Percentiles rank a stretch among this genome's conserved stretches.
These are phyloP conservation scores for Handroanthus guayacan DNA, from an alignment of 257 asterid species.

Conservation along the genomic window DNA sequence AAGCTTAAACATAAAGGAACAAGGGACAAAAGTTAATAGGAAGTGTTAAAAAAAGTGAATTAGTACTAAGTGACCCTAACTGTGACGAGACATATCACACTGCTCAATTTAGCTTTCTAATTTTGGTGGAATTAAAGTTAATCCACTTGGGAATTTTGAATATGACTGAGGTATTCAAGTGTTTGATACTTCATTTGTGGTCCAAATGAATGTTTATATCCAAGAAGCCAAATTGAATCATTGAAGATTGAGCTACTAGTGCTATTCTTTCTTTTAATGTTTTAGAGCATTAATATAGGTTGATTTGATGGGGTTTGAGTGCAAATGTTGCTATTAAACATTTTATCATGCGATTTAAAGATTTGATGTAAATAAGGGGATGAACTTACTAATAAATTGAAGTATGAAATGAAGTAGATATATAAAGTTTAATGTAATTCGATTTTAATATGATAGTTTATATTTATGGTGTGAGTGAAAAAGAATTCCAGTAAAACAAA, in stretches of 20 bases:
- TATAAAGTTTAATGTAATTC: no score
- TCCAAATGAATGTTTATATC: constrained; percentile 14
- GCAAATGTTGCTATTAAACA: background rate
- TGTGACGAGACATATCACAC: constrained; percentile 28
- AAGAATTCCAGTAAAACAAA: no score
- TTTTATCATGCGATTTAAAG: no score
- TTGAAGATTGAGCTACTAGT: background rate
- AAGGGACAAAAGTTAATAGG: constrained; percentile 26
- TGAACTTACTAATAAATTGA: no score
- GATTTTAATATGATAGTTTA: no score
- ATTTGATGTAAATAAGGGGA: no score
- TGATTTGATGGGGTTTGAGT: background rate
- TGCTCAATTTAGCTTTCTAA: constrained; percentile 35
- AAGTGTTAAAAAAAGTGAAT: constrained; percentile 13
- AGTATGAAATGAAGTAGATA: no score
- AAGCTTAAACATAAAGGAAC: constrained; percentile 33
- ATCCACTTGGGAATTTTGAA: constrained; percentile 37
- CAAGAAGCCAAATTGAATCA: background rate
- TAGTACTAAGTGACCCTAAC: constrained; percentile 22
- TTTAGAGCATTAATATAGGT: background rate
- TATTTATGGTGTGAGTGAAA: no score
- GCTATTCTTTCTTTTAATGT: background rate
- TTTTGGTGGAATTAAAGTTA: constrained; percentile 25
- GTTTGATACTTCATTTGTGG: constrained; percentile 21
- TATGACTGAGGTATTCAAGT: constrained; percentile 16